A percentile compares a stretch with the other conserved stretches of the same genome.
These are phyloP conservation scores for Penicillium steckii DNA, from an alignment of 495 filamentous ascomycete genomes.

Conservation along the genomic window DNA sequence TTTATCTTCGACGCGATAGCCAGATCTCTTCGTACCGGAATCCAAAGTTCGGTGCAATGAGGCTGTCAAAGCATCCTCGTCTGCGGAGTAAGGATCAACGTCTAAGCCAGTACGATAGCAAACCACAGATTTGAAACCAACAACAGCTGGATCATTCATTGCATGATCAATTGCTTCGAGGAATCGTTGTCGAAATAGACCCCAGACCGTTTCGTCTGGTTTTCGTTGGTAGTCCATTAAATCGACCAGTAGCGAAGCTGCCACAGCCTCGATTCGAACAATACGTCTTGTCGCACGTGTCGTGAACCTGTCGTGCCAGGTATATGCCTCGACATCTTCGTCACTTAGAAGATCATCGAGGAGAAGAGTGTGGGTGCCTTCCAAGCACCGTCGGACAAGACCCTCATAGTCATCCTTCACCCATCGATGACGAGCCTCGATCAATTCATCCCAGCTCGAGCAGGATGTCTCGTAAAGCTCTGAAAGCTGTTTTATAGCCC, in stretches of 20 bases:
- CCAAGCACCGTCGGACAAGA: slow-evolving; percentile 63
- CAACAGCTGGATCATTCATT: slow-evolving; percentile 65
- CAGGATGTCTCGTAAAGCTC: slow-evolving; percentile 57
- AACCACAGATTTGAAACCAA: slow-evolving; percentile 81
- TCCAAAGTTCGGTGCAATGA: slow-evolving; percentile 33
- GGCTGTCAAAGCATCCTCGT: slow-evolving; percentile 28
- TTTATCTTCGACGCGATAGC: slow-evolving; percentile 60
- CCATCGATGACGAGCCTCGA: slow-evolving; percentile 54
- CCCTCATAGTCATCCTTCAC: slow-evolving; percentile 54
- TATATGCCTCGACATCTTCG: slow-evolving; percentile 56
- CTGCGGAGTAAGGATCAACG: slow-evolving; percentile 28
- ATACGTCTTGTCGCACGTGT: slow-evolving; percentile 67
- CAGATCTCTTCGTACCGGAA: slow-evolving; percentile 19
- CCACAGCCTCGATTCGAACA: slow-evolving; percentile 79
- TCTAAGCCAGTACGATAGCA: slow-evolving; percentile 80
- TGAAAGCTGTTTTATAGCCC: slow-evolving; percentile 68
- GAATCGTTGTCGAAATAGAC: slow-evolving; percentile 46
- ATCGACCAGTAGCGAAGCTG: slow-evolving; percentile 58
- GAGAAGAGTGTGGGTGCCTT: slow-evolving; percentile 73
- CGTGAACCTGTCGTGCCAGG: slow-evolving; percentile 72
- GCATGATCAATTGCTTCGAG: slow-evolving; percentile 47
- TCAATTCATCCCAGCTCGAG: slow-evolving; percentile 60
- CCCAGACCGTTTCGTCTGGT: slow-evolving; percentile 27
- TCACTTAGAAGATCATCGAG: slow-evolving; percentile 75
- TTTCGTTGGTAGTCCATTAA: slow-evolving; percentile 28